Evolutionary conservation across 257 asterid genomes (phyloP).

Genomic region (Rauvolfia tetraphylla): DNA sequence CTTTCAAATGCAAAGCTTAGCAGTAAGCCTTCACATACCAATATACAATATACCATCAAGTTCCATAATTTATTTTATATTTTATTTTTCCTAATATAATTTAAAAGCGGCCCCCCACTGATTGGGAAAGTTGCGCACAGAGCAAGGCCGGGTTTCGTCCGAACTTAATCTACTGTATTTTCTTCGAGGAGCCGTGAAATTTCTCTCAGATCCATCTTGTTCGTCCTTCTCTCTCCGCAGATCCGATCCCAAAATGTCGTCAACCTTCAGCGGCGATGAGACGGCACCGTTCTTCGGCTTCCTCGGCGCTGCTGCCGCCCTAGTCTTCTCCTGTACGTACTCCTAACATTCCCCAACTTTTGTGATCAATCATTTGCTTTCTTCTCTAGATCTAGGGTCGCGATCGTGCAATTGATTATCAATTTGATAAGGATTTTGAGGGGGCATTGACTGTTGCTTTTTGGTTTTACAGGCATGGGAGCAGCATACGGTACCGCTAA

Average conservation of each 20-base stretch:
- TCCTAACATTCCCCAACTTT: neutral
- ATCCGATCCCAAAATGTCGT: slow-evolving; percentile 34
- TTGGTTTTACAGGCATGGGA: slow-evolving; percentile 55
- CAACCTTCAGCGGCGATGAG: slow-evolving; percentile 69
- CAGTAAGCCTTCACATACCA: too few species aligned
- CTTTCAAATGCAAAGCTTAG: too few species aligned
- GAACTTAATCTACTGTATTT: neutral
- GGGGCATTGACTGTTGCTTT: too few species aligned
- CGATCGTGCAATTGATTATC: neutral
- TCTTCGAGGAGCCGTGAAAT: neutral
- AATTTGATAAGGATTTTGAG: neutral
- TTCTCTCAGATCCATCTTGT: slow-evolving; percentile 16
- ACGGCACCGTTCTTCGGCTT: slow-evolving; percentile 83
- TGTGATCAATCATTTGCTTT: neutral
- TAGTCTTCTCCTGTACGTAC: slow-evolving; percentile 77
- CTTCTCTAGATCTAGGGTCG: slow-evolving; percentile 32
- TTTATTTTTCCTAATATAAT: neutral
- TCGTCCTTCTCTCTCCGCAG: slow-evolving; percentile 2
- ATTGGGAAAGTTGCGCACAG: slow-evolving; percentile 1
- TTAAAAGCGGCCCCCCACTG: neutral
- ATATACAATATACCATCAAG: too few species aligned
- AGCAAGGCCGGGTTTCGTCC: neutral
- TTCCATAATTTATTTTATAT: neutral
- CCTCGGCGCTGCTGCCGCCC: slow-evolving; percentile 76
- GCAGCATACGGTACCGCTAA: slow-evolving; percentile 72